Percentiles rank a stretch among this genome's conserved stretches.
phyloP scores from a whole-genome alignment of 2,329 filamentous ascomycete species.

The Trichoderma pleuroti region DNA sequence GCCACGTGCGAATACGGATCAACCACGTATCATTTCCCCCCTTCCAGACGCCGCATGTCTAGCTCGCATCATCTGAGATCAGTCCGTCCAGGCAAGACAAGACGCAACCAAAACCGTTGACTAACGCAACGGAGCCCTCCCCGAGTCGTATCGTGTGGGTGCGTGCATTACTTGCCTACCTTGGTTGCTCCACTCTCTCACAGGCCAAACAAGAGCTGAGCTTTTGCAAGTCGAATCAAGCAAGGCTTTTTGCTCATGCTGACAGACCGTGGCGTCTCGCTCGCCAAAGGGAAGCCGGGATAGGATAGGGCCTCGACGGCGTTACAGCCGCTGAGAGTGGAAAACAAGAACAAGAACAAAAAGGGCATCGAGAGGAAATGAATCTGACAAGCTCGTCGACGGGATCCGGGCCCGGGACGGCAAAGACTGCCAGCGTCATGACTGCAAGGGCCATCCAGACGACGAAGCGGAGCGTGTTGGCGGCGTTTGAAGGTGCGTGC shows the following conservation, averaged over 20 bases:
- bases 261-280: neutral
- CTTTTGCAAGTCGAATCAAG: neutral
- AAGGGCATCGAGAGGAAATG: conserved; percentile 28
- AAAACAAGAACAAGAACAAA: neutral
- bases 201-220: neutral
- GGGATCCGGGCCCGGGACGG: conserved; percentile 47
- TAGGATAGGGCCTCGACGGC: neutral
- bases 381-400: conserved; percentile 54
- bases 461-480: conserved; percentile 58
- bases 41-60: neutral
- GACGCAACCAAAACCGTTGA: neutral
- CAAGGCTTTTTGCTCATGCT: neutral
- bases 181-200: neutral
- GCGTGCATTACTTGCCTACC: neutral
- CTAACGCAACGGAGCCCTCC: neutral
- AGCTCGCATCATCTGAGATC: conserved; percentile 7
- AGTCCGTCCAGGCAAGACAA: neutral
- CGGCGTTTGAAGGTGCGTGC: conserved; percentile 57
- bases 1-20: conserved; percentile 7
- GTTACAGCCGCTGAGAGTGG: neutral
- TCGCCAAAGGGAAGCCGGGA: neutral
- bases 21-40: neutral
- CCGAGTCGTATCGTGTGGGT: conserved; percentile 1
- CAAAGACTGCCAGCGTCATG: conserved; percentile 34
- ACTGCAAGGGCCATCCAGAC: conserved; percentile 34